Conservation (phyloP, 2,329 filamentous ascomycete species). For the Xylariaceae sp. region DNA sequence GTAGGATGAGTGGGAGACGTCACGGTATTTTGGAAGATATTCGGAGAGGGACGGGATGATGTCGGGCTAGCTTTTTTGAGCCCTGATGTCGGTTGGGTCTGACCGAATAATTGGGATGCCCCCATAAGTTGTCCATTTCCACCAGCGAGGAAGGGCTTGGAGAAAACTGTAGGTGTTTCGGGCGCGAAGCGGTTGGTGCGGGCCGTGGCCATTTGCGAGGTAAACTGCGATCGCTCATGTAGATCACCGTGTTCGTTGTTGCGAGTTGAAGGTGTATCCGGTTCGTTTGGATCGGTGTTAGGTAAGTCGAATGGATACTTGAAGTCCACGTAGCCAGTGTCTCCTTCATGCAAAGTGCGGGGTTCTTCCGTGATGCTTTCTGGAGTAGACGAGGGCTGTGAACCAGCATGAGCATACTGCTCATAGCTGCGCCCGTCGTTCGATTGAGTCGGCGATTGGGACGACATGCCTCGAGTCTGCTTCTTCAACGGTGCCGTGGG, state of each 20-base stretch:
- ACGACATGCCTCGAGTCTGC: conserved; percentile 50
- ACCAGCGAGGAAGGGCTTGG: conserved; percentile 29
- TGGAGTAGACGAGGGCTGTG: conserved; percentile 38
- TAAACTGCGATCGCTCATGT: conserved; percentile 22
- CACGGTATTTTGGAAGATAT: conserved; percentile 50
- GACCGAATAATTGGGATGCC: conserved; percentile 60
- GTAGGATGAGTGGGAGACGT: conserved; percentile 54
- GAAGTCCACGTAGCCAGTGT: conserved; percentile 55
- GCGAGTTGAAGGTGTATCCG: conserved; percentile 19
- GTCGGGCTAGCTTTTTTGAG: conserved; percentile 60
- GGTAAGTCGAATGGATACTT: conserved; percentile 43
- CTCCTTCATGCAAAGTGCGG: conserved; percentile 52
- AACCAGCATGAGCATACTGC: conserved; percentile 44
- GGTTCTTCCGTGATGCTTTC: conserved; percentile 36
- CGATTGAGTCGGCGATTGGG: conserved; percentile 62
- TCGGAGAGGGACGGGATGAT: conserved; percentile 63
- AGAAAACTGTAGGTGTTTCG: conserved; percentile 57
- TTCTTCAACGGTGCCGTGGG: conserved; percentile 23
- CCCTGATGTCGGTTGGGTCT: conserved; percentile 62
- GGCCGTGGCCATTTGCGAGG: conserved; percentile 48
- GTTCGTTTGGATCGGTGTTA: conserved; percentile 32
- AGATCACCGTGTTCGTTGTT: conserved; percentile 31
- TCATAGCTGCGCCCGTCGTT: conserved; percentile 65
- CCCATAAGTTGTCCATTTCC: conserved; percentile 44
- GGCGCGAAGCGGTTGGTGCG: conserved; percentile 40